phyloP scores from a whole-genome alignment of 208 protist genomes.

The Trypanosoma boissoni region DNA sequence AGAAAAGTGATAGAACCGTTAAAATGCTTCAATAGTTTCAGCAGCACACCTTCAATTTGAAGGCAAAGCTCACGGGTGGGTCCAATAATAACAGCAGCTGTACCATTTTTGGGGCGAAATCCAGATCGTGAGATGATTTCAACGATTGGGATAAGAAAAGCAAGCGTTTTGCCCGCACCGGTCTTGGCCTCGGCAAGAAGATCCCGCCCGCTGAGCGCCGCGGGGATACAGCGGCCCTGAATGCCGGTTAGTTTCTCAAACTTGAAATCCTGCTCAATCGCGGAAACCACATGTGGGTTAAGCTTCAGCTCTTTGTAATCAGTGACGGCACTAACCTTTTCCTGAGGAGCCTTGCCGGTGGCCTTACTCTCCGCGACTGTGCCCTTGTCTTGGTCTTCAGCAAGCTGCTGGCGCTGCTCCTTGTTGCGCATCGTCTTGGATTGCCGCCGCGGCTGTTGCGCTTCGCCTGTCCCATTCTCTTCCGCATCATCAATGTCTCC shows the following conservation, averaged over 20 bases:
- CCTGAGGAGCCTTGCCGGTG: background rate
- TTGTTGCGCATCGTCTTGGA: conserved; percentile 1
- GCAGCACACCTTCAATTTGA: conserved; percentile 97
- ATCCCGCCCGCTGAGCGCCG: conserved; percentile 83
- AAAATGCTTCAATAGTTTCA: conserved; percentile 92
- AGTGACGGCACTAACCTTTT: conserved; percentile 48
- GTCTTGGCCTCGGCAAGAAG: conserved; percentile 94
- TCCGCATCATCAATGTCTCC: conserved; percentile 16
- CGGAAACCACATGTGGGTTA: conserved; percentile 78
- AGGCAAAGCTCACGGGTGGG: conserved; percentile 99
- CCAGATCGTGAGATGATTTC: conserved; percentile 95
- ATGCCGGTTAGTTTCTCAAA: conserved; percentile 96
- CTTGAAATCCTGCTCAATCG: conserved; percentile 86
- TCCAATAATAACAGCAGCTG: conserved; percentile 96
- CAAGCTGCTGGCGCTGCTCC: conserved; percentile 5
- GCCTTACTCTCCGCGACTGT: background rate
- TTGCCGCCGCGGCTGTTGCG: background rate
- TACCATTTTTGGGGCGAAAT: conserved; percentile 97
- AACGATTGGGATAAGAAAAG: conserved; percentile 98
- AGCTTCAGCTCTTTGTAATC: conserved; percentile 87
- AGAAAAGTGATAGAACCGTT: conserved; percentile 88
- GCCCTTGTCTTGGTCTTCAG: background rate
- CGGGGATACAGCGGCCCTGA: conserved; percentile 91
- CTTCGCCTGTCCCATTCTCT: background rate
- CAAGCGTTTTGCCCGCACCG: conserved; percentile 96